Evolutionary conservation across 2,329 filamentous ascomycete species (phyloP).

Genomic region (Tolypocladium sp.): DNA sequence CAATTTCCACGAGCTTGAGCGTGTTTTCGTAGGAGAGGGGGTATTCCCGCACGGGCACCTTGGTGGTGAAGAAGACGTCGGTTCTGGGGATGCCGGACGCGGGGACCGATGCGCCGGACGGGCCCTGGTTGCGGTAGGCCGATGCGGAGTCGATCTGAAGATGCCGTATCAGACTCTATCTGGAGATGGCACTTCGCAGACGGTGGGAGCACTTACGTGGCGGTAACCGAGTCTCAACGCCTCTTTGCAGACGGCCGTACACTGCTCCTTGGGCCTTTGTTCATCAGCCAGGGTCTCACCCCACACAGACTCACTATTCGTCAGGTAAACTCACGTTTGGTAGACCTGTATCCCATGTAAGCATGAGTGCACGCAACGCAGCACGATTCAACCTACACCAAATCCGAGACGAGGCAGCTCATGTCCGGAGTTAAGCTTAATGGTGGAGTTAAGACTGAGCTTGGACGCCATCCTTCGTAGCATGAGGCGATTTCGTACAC

Average conservation of each 20-base stretch:
- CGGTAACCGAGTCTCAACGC: slow-evolving; percentile 44
- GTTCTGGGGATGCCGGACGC: slow-evolving; percentile 31
- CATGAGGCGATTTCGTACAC: slow-evolving; percentile 2
- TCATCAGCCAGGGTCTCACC: not conserved
- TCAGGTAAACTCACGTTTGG: slow-evolving; percentile 33
- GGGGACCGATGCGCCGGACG: slow-evolving; percentile 35
- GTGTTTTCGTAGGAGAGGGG: slow-evolving; percentile 51
- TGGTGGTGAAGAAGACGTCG: slow-evolving; percentile 47
- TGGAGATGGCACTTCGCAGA: not conserved
- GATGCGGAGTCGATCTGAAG: slow-evolving; percentile 43
- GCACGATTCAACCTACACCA: slow-evolving; percentile 31
- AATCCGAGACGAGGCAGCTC: slow-evolving; percentile 44
- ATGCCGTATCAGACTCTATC: not conserved
- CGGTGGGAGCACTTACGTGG: slow-evolving; percentile 27
- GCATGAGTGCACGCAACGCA: not conserved
- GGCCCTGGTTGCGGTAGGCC: slow-evolving; percentile 41
- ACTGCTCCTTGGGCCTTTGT: slow-evolving; percentile 18
- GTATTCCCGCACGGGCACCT: slow-evolving; percentile 33
- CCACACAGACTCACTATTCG: not conserved
- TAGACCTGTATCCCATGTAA: slow-evolving; percentile 31
- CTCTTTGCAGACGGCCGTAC: slow-evolving; percentile 28
- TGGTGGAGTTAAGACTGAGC: slow-evolving; percentile 34
- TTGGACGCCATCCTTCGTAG: slow-evolving; percentile 33
- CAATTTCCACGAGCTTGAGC: slow-evolving; percentile 53
- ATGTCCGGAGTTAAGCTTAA: slow-evolving; percentile 46